Conservation (phyloP, 139 green algal genomes). For the Coelastrella sp. region DNA sequence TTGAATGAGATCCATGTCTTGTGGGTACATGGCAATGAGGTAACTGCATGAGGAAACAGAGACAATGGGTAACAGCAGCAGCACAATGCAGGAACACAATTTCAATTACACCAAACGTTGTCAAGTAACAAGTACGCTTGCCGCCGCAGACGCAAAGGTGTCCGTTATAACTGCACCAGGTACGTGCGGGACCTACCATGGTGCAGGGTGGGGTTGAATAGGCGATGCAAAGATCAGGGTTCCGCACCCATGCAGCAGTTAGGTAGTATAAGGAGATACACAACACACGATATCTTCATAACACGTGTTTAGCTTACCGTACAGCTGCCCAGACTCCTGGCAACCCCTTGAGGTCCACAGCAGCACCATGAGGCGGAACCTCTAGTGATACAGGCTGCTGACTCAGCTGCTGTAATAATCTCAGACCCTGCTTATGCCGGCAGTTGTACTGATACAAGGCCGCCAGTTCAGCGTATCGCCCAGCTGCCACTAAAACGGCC, state of each 20-base stretch:
- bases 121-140: no score
- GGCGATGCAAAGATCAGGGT: no score
- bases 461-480: constrained; percentile 89
- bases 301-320: constrained; percentile 55
- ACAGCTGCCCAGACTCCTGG: constrained; percentile 90
- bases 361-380: constrained; percentile 47
- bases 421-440: constrained; percentile 70
- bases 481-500: constrained; percentile 43
- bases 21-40: constrained; percentile 23
- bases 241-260: no score
- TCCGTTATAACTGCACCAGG: no score
- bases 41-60: constrained; percentile 16
- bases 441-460: constrained; percentile 78
- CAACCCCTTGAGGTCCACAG: constrained; percentile 78
- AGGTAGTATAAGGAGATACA: no score
- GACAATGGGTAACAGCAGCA: no score
- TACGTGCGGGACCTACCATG: no score
- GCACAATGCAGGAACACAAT: no score
- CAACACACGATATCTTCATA: no score
- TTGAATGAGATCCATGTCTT: constrained; percentile 29
- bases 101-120: no score
- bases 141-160: no score
- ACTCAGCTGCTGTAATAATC: constrained; percentile 76
- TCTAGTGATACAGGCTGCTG: constrained; percentile 53
- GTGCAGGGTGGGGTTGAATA: no score